Conservation (phyloP, 2,329 filamentous ascomycete genomes). For the Camptophora hylomeconis region DNA sequence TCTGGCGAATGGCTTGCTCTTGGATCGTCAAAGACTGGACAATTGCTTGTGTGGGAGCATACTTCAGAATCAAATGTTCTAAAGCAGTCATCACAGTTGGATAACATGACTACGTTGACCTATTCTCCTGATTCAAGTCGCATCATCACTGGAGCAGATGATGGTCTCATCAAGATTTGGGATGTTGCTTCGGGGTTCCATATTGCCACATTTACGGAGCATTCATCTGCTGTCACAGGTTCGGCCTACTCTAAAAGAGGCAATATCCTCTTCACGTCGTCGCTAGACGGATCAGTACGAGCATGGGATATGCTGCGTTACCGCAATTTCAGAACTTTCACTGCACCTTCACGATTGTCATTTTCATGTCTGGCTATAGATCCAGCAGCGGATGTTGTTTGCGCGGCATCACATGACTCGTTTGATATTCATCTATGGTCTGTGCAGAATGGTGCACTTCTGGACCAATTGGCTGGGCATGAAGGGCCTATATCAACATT, state of each 20-base stretch:
- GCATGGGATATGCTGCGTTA: constrained; percentile 96
- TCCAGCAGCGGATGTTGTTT: constrained; percentile 89
- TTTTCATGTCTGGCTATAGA: constrained; percentile 96
- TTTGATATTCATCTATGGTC: constrained; percentile 99
- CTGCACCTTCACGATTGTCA: constrained; percentile 76
- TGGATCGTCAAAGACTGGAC: constrained; percentile 85
- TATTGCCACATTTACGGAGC: constrained; percentile 94
- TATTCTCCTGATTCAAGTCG: constrained; percentile 91
- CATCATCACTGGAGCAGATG: constrained; percentile 86
- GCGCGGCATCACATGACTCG: constrained; percentile 85
- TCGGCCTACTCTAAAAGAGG: constrained; percentile 93
- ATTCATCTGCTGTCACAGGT: constrained; percentile 80
- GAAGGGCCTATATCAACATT: constrained; percentile 86
- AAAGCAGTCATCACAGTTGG: constrained; percentile 95
- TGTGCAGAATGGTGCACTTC: constrained; percentile 88
- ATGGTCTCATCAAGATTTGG: constrained; percentile 98
- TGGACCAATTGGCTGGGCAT: constrained; percentile 82
- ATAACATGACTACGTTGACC: constrained; percentile 82
- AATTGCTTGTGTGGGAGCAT: constrained; percentile 98
- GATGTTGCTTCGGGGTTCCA: constrained; percentile 94
- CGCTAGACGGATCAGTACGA: constrained; percentile 82
- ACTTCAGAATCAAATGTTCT: constrained; percentile 97
- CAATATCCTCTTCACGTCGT: constrained; percentile 90
- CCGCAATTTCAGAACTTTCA: constrained; percentile 95
- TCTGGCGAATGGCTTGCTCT: constrained; percentile 96